phyloP scores from a whole-genome alignment of 768 basidiomycete genomes.

The Panaeolus papilionaceus region DNA sequence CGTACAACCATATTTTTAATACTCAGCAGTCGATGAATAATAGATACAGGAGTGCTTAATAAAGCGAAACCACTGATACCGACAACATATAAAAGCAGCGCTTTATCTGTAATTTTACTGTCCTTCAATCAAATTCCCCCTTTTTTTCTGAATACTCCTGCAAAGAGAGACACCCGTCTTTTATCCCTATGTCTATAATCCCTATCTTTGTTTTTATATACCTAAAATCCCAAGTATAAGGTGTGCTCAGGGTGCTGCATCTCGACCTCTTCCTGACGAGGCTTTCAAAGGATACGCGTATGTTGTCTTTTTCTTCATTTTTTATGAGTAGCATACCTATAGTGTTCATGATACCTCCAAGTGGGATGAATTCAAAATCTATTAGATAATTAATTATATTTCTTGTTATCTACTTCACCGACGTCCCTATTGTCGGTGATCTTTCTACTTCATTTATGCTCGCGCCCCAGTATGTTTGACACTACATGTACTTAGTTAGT shows the following conservation, averaged over 20 bases:
- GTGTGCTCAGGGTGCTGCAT: not conserved
- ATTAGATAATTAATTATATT: no score
- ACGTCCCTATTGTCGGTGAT: no score
- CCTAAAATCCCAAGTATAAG: not conserved
- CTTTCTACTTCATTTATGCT: no score
- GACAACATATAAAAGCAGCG: no score
- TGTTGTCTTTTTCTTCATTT: constrained; percentile 14
- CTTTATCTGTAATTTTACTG: not conserved
- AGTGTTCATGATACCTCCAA: constrained; percentile 41
- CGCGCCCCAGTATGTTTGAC: no score
- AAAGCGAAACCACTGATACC: not conserved
- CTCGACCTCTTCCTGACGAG: not conserved
- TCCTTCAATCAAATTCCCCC: not conserved
- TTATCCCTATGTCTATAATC: no score
- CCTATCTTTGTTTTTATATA: no score
- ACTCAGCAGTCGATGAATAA: not conserved
- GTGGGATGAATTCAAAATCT: constrained; percentile 49
- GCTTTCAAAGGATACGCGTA: constrained; percentile 35
- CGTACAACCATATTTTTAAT: not conserved
- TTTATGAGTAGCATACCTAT: not conserved
- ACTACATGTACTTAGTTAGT: no score
- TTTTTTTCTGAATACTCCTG: not conserved
- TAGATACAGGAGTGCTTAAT: not conserved
- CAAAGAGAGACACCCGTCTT: no score
- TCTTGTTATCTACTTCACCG: no score